Evolutionary conservation across 495 filamentous ascomycete genomes (phyloP).

Genomic region (Staphylotrichum longicolle): DNA sequence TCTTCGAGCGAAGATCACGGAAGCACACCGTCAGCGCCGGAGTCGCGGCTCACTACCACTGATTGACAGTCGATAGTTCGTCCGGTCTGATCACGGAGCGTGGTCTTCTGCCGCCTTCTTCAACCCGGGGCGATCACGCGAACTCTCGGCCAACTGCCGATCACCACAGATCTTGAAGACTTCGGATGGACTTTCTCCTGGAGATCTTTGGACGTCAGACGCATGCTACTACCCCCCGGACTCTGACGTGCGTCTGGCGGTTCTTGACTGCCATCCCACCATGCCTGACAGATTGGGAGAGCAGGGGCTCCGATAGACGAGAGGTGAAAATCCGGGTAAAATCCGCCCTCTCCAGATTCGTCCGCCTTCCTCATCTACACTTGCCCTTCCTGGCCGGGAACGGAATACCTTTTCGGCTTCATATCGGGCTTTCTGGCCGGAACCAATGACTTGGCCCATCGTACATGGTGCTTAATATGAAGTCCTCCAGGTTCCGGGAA

Average conservation of each 20-base stretch:
- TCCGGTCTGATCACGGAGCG: constrained; percentile 26
- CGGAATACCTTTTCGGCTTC: constrained; percentile 27
- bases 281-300: constrained; percentile 26
- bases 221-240: not conserved
- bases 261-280: constrained; percentile 8
- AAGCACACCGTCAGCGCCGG: constrained; percentile 24
- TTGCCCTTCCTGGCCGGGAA: constrained; percentile 32
- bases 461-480: constrained; percentile 20
- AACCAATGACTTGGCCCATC: constrained; percentile 1
- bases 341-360: constrained; percentile 25
- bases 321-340: constrained; percentile 35
- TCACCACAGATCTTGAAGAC: constrained; percentile 14
- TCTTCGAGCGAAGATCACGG: constrained; percentile 34
- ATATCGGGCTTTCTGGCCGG: constrained; percentile 27
- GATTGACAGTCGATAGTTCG: constrained; percentile 22
- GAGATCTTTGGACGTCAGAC: not conserved
- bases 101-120: not conserved
- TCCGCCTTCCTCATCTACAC: constrained; percentile 12
- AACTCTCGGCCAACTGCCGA: constrained; percentile 22
- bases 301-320: constrained; percentile 32
- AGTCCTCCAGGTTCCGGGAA: constrained; percentile 35
- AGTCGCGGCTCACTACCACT: constrained; percentile 21
- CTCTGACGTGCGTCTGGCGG: not conserved
- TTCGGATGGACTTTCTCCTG: not conserved
- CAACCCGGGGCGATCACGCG: constrained; percentile 25